A percentile compares a stretch with the other conserved stretches of the same genome.
Conservation (phyloP, 257 asterid genomes). For the Solanum sparsipilum region DNA sequence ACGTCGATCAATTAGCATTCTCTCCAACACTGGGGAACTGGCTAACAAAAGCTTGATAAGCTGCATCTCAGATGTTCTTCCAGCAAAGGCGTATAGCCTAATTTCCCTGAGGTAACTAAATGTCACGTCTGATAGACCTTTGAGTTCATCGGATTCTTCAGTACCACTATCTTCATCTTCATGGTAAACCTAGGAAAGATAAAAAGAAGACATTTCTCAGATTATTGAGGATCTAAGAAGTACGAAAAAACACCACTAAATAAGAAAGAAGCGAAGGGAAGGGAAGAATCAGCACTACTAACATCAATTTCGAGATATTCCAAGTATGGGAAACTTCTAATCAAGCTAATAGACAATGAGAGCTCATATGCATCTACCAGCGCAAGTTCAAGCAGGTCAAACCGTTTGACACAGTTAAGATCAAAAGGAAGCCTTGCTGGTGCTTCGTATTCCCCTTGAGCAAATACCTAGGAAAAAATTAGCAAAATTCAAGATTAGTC, state of each 20-base stretch:
- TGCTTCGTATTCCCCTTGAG: background rate
- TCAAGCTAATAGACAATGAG: background rate
- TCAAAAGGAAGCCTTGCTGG: background rate
- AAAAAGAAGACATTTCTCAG: background rate
- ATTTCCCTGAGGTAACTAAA: background rate
- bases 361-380: background rate
- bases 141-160: background rate
- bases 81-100: background rate
- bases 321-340: background rate
- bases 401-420: background rate
- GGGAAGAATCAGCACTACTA: background rate
- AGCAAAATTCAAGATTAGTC: background rate
- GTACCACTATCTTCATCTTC: background rate
- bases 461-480: background rate
- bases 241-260: background rate
- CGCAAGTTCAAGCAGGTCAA: background rate
- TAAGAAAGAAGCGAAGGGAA: background rate
- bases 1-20: background rate
- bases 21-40: background rate
- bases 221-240: background rate
- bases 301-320: background rate
- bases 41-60: background rate
- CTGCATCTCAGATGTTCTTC: background rate
- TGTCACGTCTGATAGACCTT: background rate
- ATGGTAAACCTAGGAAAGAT: background rate